These are phyloP conservation scores for Microcera coccophila DNA, from an alignment of 2,329 filamentous ascomycete species.

Conservation along the genomic window DNA sequence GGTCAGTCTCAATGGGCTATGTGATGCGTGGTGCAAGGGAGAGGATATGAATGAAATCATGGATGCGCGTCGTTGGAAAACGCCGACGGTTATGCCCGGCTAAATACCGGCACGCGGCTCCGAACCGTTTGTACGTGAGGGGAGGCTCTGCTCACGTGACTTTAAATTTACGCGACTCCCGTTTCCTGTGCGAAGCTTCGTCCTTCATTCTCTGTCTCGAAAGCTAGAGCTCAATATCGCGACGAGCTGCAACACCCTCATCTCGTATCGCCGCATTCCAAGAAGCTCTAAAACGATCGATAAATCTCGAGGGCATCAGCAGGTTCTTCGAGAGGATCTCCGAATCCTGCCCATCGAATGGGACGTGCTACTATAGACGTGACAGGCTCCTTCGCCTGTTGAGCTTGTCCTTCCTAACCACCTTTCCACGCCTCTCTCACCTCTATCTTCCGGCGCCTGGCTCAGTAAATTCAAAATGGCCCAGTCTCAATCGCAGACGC, in stretches of 20 bases:
- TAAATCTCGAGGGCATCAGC: constrained; percentile 8
- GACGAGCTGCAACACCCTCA: constrained; percentile 24
- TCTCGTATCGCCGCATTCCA: constrained; percentile 16
- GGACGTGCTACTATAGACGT: constrained; percentile 42
- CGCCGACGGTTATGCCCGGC: constrained; percentile 20
- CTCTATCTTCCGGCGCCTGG: constrained; percentile 6
- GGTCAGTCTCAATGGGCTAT: too few species aligned
- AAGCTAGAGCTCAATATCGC: constrained; percentile 21
- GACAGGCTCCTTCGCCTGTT: constrained; percentile 50
- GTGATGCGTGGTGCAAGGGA: too few species aligned
- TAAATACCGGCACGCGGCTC: constrained; percentile 23
- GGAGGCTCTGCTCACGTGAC: constrained; percentile 38
- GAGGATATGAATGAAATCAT: not conserved
- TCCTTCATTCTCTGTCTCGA: constrained; percentile 27
- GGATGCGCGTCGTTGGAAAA: constrained; percentile 13
- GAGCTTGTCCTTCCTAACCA: constrained; percentile 28
- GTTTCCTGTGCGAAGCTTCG: constrained; percentile 29
- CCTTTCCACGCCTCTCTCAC: constrained; percentile 8
- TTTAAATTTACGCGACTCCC: constrained; percentile 39
- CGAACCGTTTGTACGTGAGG: constrained; percentile 1
- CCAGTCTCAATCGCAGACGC: constrained; percentile 49
- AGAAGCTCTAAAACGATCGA: too few species aligned
- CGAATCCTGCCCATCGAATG: constrained; percentile 40
- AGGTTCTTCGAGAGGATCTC: constrained; percentile 15
- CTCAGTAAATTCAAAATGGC: constrained; percentile 43